These are phyloP conservation scores for Apiospora malaysiana DNA, from an alignment of 2,329 filamentous ascomycete genomes.

Conservation along the genomic window DNA sequence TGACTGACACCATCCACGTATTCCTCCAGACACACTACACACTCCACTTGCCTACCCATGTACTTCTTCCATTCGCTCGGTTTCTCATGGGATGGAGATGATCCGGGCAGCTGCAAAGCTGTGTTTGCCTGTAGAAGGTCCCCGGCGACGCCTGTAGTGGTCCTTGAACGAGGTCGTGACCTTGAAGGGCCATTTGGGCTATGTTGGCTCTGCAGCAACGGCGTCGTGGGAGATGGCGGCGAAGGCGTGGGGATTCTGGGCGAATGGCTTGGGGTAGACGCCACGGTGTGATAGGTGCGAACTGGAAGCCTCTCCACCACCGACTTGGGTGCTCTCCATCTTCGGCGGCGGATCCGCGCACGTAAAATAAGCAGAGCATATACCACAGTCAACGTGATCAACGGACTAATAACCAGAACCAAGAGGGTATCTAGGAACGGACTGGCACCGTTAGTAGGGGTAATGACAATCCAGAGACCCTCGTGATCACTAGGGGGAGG, in stretches of 20 bases:
- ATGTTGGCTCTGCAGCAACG: slow-evolving; percentile 68
- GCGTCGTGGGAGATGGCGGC: slow-evolving; percentile 76
- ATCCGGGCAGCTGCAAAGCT: slow-evolving; percentile 44
- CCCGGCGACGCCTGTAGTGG: slow-evolving; percentile 64
- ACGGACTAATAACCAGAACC: slow-evolving; percentile 93
- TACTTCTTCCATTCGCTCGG: slow-evolving; percentile 69
- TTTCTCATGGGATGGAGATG: slow-evolving; percentile 54
- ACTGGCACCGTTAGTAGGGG: slow-evolving; percentile 85
- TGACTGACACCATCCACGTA: slow-evolving; percentile 92
- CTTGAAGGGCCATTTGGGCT: slow-evolving; percentile 44
- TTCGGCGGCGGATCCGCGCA: slow-evolving; percentile 83
- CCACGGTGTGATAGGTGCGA: slow-evolving; percentile 89
- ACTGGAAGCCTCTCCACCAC: slow-evolving; percentile 95
- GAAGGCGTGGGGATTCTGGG: slow-evolving; percentile 58
- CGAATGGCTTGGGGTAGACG: slow-evolving; percentile 62
- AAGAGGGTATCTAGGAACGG: slow-evolving; percentile 96
- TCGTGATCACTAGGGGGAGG: slow-evolving; percentile 60
- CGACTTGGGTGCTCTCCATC: slow-evolving; percentile 97
- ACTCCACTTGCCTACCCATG: slow-evolving; percentile 78
- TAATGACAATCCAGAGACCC: slow-evolving; percentile 95
- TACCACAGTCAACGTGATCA: slow-evolving; percentile 91
- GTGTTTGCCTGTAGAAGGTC: slow-evolving; percentile 52
- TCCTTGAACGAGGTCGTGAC: slow-evolving; percentile 68
- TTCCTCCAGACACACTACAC: slow-evolving; percentile 95
- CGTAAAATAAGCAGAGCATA: slow-evolving; percentile 88